Conservation (phyloP, 768 basidiomycete genomes). For the Podaxis sp. region DNA sequence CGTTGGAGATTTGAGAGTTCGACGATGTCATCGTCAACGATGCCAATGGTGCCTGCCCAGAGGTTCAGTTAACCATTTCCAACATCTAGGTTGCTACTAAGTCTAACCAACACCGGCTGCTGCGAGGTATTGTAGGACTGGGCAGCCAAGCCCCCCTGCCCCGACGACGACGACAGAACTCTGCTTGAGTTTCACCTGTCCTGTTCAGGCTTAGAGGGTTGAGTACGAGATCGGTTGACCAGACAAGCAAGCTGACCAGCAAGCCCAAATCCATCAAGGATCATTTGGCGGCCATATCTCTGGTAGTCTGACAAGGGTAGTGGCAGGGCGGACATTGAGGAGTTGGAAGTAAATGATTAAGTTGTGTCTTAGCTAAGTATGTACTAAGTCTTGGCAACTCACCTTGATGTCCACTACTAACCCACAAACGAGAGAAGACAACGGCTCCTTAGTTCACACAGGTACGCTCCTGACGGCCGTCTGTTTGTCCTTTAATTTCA, state of each 20-base stretch:
- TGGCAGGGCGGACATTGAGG: constrained; percentile 4
- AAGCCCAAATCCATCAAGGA: constrained; percentile 84
- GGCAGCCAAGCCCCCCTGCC: constrained; percentile 95
- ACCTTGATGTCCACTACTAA: constrained; percentile 4
- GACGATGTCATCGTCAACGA: constrained; percentile 87
- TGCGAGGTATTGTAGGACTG: constrained; percentile 90
- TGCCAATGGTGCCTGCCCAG: constrained; percentile 72
- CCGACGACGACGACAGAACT: constrained; percentile 87
- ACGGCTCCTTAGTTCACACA: constrained; percentile 35
- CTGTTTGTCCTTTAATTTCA: background rate
- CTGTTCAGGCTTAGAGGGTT: constrained; percentile 38
- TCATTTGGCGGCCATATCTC: constrained; percentile 97
- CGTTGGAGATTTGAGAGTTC: constrained; percentile 89
- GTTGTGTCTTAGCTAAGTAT: constrained; percentile 10
- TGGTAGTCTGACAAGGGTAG: constrained; percentile 69
- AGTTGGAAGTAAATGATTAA: background rate
- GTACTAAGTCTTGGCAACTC: background rate
- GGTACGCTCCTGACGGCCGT: constrained; percentile 22
- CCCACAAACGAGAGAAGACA: constrained; percentile 24
- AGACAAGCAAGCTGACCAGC: constrained; percentile 50
- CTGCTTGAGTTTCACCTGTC: constrained; percentile 76
- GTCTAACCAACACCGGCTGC: constrained; percentile 86
- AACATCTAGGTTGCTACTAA: background rate
- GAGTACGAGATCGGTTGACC: constrained; percentile 4
- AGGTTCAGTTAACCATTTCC: constrained; percentile 2